phyloP scores from a whole-genome alignment of 73 alveolate species.

The Stentor roeselii region DNA sequence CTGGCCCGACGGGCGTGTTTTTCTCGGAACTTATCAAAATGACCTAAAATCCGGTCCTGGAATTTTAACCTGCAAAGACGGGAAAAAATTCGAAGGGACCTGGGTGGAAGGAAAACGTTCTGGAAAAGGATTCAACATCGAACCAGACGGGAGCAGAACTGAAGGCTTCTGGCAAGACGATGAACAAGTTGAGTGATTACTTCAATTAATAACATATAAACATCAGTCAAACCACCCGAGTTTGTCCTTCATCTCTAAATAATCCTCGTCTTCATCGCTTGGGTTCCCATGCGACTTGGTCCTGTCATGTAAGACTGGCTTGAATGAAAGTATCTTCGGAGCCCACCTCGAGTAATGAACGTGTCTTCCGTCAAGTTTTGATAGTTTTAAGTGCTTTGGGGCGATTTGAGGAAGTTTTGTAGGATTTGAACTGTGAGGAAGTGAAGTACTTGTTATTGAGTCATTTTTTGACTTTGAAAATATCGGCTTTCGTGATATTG shows the following conservation, averaged over 20 bases:
- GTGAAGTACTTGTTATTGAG: not conserved
- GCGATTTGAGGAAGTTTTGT: not conserved
- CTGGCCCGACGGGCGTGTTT: constrained; percentile 16
- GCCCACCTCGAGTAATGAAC: not conserved
- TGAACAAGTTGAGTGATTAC: not conserved
- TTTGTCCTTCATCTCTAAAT: not conserved
- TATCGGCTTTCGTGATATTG: not conserved
- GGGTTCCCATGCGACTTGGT: not conserved
- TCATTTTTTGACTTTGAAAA: not conserved
- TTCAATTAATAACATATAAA: too few species aligned
- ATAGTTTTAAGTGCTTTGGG: not conserved
- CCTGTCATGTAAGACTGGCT: not conserved
- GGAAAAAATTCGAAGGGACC: not conserved
- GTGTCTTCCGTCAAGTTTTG: not conserved
- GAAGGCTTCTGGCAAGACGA: constrained; percentile 12
- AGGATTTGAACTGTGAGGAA: not conserved
- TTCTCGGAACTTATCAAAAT: not conserved
- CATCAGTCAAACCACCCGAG: not conserved
- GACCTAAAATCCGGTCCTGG: not conserved
- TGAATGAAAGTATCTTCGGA: not conserved
- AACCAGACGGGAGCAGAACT: not conserved
- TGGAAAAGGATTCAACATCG: not conserved
- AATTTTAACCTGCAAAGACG: not conserved
- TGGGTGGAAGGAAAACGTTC: not conserved
- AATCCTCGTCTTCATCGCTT: not conserved